Percentiles rank a stretch among this genome's conserved stretches.
Conservation (phyloP, 2,329 filamentous ascomycete species). For the Tolypocladium album region DNA sequence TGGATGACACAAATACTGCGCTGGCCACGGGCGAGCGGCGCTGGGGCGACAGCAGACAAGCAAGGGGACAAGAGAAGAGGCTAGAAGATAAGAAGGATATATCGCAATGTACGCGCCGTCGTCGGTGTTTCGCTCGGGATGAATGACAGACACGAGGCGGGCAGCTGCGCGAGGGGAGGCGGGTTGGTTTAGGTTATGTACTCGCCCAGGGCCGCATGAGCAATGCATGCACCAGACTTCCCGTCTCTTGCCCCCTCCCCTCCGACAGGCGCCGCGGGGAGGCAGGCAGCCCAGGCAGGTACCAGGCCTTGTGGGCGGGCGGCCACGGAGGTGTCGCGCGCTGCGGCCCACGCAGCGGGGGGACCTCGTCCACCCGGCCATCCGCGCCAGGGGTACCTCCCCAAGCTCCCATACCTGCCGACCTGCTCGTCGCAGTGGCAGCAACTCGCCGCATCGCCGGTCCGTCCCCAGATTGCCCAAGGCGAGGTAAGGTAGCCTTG, state of each 20-base stretch:
- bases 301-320: not conserved
- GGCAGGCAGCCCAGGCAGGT: not conserved
- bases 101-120: not conserved
- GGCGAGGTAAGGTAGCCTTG: not conserved
- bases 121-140: not conserved
- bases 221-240: not conserved
- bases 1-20: not conserved
- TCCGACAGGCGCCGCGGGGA: not conserved
- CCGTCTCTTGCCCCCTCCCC: not conserved
- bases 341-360: not conserved
- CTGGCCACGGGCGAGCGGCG: not conserved
- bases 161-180: not conserved
- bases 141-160: not conserved
- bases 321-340: not conserved
- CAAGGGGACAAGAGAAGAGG: not conserved
- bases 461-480: not conserved
- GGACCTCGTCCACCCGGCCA: not conserved
- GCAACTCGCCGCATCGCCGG: not conserved
- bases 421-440: not conserved
- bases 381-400: not conserved
- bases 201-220: not conserved
- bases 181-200: not conserved
- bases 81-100: not conserved
- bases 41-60: not conserved
- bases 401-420: no score